Base-by-base conservation (phyloP, 306 rosid genomes). In the Cicer chorassanicum region DNA sequence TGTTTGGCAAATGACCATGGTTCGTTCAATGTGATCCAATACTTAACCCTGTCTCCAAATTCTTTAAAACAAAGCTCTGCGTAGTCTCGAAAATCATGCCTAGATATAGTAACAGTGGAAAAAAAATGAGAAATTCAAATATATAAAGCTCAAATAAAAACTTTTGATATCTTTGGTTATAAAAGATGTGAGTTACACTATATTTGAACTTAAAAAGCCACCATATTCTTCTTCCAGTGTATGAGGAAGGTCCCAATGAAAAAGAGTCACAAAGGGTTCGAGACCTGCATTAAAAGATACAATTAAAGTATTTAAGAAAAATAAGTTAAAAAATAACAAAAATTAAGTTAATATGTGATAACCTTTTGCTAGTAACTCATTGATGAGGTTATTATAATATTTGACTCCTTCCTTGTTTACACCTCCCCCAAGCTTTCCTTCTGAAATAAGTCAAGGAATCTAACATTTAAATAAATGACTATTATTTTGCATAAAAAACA, bases 201-300 rank as follows among this genome's bases (percentile, higher is more conserved):
- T 53, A 2, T 69, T 24, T 16, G 38, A 67, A 21, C 85, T 82
- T 9, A 79, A 5, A 65, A 88, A 88, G n/a, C 91, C 89, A 24
- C 76, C 80, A 60, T 73, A 85, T 16, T 81, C 86, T 7, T 88
- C 86, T 81, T 88, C 82, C 39, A 88, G 63, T n/a, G 83, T 10
- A 7, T 88, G 89, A 9, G 91, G 89, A 43, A 82, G 76, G 16
- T 88, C 91, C 89, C 85, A 81, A 18, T 85, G 89, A 21, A 83
- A 85, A 34, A 83, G 41, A 1, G 91, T 87, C 12, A 84, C 74
- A 74, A 80, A 87, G 2, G 87, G 89, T 56, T 75, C 65, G 1
- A 87, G 29, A 43, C 81, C 84, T 87, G 40, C 48, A 73, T 38
- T 70, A 4, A 51, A 1, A 3, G 5, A 43, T 43, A 18, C 2